These are phyloP conservation scores for Fusarium sp. DNA, from an alignment of 2,329 filamentous ascomycete species.

Conservation along the genomic window DNA sequence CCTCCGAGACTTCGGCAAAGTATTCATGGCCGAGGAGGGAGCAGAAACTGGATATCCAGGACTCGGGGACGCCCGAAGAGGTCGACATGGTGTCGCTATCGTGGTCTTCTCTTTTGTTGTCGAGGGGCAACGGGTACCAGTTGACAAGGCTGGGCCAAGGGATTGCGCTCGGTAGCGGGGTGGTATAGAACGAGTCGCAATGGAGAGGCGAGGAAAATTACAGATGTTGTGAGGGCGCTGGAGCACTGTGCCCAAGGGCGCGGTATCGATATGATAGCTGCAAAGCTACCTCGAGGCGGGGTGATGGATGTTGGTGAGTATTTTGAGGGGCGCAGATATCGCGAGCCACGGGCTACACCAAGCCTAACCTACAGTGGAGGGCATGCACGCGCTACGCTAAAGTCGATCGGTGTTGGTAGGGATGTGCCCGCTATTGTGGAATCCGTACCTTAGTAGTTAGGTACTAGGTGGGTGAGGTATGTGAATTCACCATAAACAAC, in stretches of 20 bases:
- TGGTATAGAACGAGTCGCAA: slow-evolving; percentile 3
- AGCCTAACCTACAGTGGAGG: slow-evolving; percentile 3
- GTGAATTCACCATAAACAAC: slow-evolving; percentile 18
- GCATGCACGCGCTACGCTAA: slow-evolving; percentile 20
- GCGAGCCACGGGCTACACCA: slow-evolving; percentile 13
- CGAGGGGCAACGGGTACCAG: slow-evolving; percentile 17
- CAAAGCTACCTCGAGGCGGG: slow-evolving; percentile 38
- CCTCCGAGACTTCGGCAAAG: slow-evolving; percentile 97
- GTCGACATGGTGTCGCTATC: slow-evolving; percentile 60
- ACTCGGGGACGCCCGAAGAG: slow-evolving; percentile 75
- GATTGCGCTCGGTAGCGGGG: slow-evolving; percentile 22
- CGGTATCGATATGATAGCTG: slow-evolving; percentile 40
- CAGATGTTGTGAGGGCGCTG: background rate
- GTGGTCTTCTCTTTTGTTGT: slow-evolving; percentile 3
- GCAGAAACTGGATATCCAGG: slow-evolving; percentile 98
- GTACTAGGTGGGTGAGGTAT: background rate
- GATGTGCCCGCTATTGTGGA: background rate
- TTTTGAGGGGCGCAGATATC: slow-evolving; percentile 38
- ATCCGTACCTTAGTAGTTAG: background rate
- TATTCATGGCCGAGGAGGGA: slow-evolving; percentile 96
- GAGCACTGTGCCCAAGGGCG: slow-evolving; percentile 18
- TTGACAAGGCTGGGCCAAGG: slow-evolving; percentile 6
- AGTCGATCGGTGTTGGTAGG: background rate
- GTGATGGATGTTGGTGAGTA: slow-evolving; percentile 36
- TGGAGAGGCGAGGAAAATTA: background rate